These are phyloP conservation scores for Nannizziopsis arthrosporioides DNA, from an alignment of 2,329 filamentous ascomycete species.

Conservation along the genomic window DNA sequence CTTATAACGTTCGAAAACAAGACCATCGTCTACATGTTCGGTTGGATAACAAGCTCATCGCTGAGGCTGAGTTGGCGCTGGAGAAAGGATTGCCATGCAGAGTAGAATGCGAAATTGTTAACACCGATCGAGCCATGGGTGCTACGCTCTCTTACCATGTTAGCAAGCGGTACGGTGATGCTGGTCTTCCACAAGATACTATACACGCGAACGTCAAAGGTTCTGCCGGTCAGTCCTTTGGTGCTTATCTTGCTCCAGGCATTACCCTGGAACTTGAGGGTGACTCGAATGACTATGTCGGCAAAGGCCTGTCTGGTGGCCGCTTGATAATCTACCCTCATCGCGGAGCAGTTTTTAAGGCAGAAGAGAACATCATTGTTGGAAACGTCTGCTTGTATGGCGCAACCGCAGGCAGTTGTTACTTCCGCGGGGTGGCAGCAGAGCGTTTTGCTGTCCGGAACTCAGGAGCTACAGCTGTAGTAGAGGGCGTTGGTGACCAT, in stretches of 20 bases:
- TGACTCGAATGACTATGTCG: slow-evolving; percentile 92
- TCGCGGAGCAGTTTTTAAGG: slow-evolving; percentile 80
- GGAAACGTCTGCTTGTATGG: slow-evolving; percentile 94
- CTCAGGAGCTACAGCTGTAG: slow-evolving; percentile 89
- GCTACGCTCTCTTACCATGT: slow-evolving; percentile 93
- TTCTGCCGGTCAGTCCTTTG: slow-evolving; percentile 91
- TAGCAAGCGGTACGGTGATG: slow-evolving; percentile 81
- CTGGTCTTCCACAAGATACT: slow-evolving; percentile 79
- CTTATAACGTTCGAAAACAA: slow-evolving; percentile 96
- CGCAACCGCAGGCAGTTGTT: slow-evolving; percentile 79
- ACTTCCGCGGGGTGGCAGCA: slow-evolving; percentile 92
- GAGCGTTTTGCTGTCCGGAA: slow-evolving; percentile 96
- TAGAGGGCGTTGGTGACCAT: slow-evolving; percentile 92
- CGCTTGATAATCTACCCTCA: slow-evolving; percentile 89
- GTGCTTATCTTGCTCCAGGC: slow-evolving; percentile 84
- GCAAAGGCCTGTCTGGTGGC: slow-evolving; percentile 88
- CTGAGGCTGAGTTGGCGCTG: slow-evolving; percentile 84
- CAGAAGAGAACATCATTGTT: slow-evolving; percentile 87
- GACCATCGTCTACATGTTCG: slow-evolving; percentile 88
- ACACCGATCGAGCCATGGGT: slow-evolving; percentile 88
- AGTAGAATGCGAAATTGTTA: slow-evolving; percentile 92
- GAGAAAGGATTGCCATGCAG: slow-evolving; percentile 88
- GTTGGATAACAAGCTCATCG: slow-evolving; percentile 93
- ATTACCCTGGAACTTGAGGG: slow-evolving; percentile 91
- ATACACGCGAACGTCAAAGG: slow-evolving; percentile 95